Percentiles rank a stretch among this genome's conserved stretches.
These are phyloP conservation scores for Pseudopyricularia javanii DNA, from an alignment of 2,329 filamentous ascomycete genomes.

Conservation along the genomic window DNA sequence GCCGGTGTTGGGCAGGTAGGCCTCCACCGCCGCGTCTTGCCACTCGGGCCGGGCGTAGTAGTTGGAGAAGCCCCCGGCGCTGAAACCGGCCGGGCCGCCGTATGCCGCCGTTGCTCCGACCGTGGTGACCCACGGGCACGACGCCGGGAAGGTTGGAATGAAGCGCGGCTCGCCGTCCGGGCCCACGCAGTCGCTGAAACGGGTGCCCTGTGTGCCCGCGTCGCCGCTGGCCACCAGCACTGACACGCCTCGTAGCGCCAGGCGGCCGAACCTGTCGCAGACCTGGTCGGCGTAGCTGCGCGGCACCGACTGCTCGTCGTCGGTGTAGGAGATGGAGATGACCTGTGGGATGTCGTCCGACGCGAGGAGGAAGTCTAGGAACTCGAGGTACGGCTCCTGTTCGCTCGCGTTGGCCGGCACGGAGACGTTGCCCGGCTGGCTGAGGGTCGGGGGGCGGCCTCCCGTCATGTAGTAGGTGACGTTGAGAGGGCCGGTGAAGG, in stretches of 20 bases:
- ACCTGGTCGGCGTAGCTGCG: slow-evolving; percentile 36
- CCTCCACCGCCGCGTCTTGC: slow-evolving; percentile 26
- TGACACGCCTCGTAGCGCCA: slow-evolving; percentile 38
- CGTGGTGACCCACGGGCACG: slow-evolving; percentile 56
- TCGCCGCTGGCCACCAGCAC: slow-evolving; percentile 35
- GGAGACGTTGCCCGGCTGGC: slow-evolving; percentile 20
- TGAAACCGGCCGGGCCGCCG: slow-evolving; percentile 26
- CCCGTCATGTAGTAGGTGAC: slow-evolving; percentile 31
- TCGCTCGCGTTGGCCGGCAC: slow-evolving; percentile 13
- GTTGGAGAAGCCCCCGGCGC: slow-evolving; percentile 39
- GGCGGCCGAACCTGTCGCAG: slow-evolving; percentile 39
- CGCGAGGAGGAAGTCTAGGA: slow-evolving; percentile 35
- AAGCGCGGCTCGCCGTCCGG: slow-evolving; percentile 43
- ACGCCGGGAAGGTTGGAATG: slow-evolving; percentile 50
- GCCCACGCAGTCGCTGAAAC: too few species aligned
- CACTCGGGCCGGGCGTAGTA: slow-evolving; percentile 32
- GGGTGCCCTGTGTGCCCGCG: too few species aligned
- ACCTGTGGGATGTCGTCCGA: slow-evolving; percentile 38
- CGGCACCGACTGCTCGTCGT: slow-evolving; percentile 44
- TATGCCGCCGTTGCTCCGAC: slow-evolving; percentile 43
- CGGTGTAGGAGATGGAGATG: slow-evolving; percentile 44
- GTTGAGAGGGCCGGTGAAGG: slow-evolving; percentile 30
- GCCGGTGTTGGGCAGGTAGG: slow-evolving; percentile 27
- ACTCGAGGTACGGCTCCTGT: slow-evolving; percentile 47
- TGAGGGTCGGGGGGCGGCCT: slow-evolving; percentile 28